Percentiles rank a stretch among this genome's conserved stretches.
Conservation (phyloP, 176 grass and related monocot genomes). For the Eragrostis nindensis region DNA sequence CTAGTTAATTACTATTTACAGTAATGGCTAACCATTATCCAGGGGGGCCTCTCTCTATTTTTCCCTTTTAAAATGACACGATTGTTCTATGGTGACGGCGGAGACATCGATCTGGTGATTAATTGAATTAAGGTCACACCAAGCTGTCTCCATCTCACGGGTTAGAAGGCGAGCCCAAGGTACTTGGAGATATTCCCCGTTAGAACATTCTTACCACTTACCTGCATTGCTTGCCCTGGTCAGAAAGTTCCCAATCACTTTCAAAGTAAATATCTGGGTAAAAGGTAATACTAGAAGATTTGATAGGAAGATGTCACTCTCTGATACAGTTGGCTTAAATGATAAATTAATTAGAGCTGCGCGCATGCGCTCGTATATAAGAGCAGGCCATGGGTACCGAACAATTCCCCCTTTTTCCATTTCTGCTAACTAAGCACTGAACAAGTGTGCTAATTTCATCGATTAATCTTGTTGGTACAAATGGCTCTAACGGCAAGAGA, state of each 20-base stretch:
- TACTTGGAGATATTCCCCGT: not conserved
- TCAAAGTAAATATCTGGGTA: not conserved
- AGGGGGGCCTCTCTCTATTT: not conserved
- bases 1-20: not conserved
- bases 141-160: not conserved
- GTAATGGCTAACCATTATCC: not conserved
- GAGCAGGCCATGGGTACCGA: no score
- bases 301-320: not conserved
- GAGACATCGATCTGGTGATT: not conserved
- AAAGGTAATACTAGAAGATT: not conserved
- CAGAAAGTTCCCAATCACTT: slow-evolving; percentile 29
- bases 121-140: not conserved
- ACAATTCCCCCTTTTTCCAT: no score
- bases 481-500: slow-evolving; percentile 47
- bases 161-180: not conserved
- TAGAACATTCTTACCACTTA: not conserved
- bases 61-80: not conserved
- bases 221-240: not conserved
- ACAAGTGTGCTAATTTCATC: not conserved
- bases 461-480: not conserved
- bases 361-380: not conserved
- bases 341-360: not conserved
- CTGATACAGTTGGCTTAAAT: slow-evolving; percentile 12
- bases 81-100: slow-evolving; percentile 30
- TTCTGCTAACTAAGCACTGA: no score